Percentiles rank a stretch among this genome's conserved stretches.
Evolutionary conservation across 371 early-diverging fungal species (phyloP).

Genomic region (Saksenaea oblongispora): DNA sequence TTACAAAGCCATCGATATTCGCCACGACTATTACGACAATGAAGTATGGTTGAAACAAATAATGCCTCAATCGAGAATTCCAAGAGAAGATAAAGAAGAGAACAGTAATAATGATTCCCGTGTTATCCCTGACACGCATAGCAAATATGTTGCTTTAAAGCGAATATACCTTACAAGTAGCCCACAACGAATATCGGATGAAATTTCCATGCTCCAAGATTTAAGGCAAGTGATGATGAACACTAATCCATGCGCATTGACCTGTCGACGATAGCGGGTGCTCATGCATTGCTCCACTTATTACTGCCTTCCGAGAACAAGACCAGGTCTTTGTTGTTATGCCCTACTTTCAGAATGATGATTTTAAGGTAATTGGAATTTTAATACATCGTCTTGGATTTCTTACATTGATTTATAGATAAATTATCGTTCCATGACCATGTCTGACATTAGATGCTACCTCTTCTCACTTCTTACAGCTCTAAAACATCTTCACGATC

Average conservation of each 20-base stretch:
- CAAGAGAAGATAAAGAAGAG: constrained; percentile 6
- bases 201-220: constrained; percentile 80
- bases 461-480: constrained; percentile 81
- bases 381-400: background rate
- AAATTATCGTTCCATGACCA: constrained; percentile 55
- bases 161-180: constrained; percentile 87
- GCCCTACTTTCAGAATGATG: constrained; percentile 87
- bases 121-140: background rate
- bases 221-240: constrained; percentile 51
- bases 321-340: constrained; percentile 89
- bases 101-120: background rate
- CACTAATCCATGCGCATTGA: too few species aligned
- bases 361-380: constrained; percentile 73
- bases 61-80: background rate
- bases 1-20: constrained; percentile 89
- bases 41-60: constrained; percentile 47
- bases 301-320: constrained; percentile 79
- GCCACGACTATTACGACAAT: constrained; percentile 72
- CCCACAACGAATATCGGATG: constrained; percentile 84
- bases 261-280: constrained; percentile 20
- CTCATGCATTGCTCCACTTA: constrained; percentile 71
- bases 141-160: constrained; percentile 86
- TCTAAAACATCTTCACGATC: constrained; percentile 73
- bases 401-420: constrained; percentile 32
- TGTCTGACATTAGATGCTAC: constrained; percentile 83